Evolutionary conservation across 352 stramenopile genomes (phyloP).

Genomic region (Globisporangium spiculum): DNA sequence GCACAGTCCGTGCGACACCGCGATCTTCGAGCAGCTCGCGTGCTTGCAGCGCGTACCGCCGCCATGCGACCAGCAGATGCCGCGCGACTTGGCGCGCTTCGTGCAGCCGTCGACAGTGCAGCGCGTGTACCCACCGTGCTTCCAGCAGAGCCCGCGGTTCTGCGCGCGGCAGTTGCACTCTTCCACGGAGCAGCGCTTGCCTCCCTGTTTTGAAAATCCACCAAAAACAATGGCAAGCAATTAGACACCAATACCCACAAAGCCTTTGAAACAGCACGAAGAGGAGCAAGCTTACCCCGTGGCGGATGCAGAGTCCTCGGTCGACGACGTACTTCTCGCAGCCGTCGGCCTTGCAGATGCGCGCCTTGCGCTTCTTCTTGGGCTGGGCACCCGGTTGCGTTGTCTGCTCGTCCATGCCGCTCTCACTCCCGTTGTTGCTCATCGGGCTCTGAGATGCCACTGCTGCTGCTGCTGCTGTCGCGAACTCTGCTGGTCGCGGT

Average conservation of each 20-base stretch:
- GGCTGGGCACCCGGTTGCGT: neutral
- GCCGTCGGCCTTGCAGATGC: slow-evolving; percentile 37
- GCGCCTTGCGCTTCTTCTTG: slow-evolving; percentile 44
- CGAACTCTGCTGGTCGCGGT: neutral
- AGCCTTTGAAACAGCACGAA: neutral
- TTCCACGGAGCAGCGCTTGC: slow-evolving; percentile 40
- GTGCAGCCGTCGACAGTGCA: slow-evolving; percentile 50
- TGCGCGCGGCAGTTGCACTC: slow-evolving; percentile 37
- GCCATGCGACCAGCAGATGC: slow-evolving; percentile 33
- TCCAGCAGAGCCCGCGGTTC: slow-evolving; percentile 40
- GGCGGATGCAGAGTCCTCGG: slow-evolving; percentile 40
- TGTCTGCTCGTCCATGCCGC: neutral
- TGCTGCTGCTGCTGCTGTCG: neutral
- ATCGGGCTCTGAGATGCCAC: neutral
- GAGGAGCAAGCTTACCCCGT: slow-evolving; percentile 23
- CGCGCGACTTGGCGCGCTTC: slow-evolving; percentile 36
- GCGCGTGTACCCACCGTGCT: slow-evolving; percentile 47
- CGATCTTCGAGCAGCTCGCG: slow-evolving; percentile 50
- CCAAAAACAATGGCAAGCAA: neutral
- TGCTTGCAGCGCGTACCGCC: slow-evolving; percentile 44
- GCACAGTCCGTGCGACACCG: slow-evolving; percentile 45
- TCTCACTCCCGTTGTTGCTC: slow-evolving; percentile 7
- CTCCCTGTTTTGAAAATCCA: slow-evolving; percentile 17
- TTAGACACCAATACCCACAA: neutral
- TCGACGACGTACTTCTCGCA: slow-evolving; percentile 49